Percentiles rank a stretch among this genome's conserved stretches.
Evolutionary conservation across 192 early-diverging fungal genomes (phyloP).

Genomic region (Coemansia sp.): DNA sequence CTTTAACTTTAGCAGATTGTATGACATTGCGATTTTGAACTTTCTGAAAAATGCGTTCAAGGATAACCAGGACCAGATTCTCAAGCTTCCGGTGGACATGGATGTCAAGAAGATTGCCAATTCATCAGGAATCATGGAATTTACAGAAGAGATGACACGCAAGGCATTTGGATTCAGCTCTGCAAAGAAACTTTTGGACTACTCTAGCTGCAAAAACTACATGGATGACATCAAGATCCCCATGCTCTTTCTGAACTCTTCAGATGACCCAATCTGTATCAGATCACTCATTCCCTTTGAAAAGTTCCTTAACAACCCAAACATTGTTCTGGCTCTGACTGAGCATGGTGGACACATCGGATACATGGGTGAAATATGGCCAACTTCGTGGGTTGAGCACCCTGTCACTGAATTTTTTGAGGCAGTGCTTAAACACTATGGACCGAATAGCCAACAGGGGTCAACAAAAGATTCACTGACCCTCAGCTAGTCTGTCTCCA

Average conservation of each 20-base stretch:
- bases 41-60: slow-evolving; percentile 54
- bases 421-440: slow-evolving; percentile 36
- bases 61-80: slow-evolving; percentile 47
- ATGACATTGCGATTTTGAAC: slow-evolving; percentile 58
- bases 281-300: slow-evolving; percentile 68
- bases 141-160: slow-evolving; percentile 80
- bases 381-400: slow-evolving; percentile 49
- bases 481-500: too few relatives aligned
- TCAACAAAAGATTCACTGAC: not conserved
- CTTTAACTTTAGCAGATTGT: slow-evolving; percentile 58
- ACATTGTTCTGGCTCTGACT: slow-evolving; percentile 77
- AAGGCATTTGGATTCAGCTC: slow-evolving; percentile 75
- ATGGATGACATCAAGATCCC: slow-evolving; percentile 73
- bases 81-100: slow-evolving; percentile 43
- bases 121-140: slow-evolving; percentile 71
- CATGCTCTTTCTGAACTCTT: slow-evolving; percentile 76
- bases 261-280: slow-evolving; percentile 87
- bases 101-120: slow-evolving; percentile 55
- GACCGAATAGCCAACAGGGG: not conserved
- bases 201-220: slow-evolving; percentile 60
- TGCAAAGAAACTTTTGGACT: slow-evolving; percentile 78
- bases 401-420: slow-evolving; percentile 51
- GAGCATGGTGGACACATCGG: slow-evolving; percentile 88
- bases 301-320: slow-evolving; percentile 75
- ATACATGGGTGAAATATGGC: slow-evolving; percentile 55